These are phyloP conservation scores for Coemansia sp. DNA, from an alignment of 192 early-diverging fungal genomes.

Conservation along the genomic window DNA sequence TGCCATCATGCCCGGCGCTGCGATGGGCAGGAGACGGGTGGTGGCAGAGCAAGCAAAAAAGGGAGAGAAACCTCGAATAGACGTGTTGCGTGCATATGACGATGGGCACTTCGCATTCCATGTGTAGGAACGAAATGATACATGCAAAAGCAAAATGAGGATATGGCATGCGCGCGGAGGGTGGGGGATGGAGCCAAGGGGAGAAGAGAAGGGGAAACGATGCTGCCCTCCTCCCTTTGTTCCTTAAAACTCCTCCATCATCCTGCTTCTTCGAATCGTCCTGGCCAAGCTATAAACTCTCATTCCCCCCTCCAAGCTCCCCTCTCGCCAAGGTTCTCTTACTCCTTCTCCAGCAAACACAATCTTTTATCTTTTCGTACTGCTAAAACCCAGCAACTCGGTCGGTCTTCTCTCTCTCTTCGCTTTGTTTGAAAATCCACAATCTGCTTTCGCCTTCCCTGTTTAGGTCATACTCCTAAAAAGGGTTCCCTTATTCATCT, in stretches of 20 bases:
- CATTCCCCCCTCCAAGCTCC: not conserved
- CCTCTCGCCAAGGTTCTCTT: not conserved
- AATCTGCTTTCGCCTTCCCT: not conserved
- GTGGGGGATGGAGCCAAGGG: not conserved
- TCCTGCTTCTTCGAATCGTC: not conserved
- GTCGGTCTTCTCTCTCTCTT: not conserved
- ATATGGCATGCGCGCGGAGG: not conserved
- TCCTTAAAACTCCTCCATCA: slow-evolving; percentile 8
- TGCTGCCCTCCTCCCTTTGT: not conserved
- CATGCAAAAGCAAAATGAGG: not conserved
- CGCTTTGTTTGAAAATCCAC: slow-evolving; percentile 5
- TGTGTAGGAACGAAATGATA: not conserved
- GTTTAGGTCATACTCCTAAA: not conserved
- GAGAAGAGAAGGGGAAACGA: not conserved
- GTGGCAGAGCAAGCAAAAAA: not conserved
- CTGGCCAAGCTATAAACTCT: not conserved
- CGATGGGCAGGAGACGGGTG: not conserved
- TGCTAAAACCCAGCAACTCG: not conserved
- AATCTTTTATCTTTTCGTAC: not conserved
- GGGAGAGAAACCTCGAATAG: not conserved
- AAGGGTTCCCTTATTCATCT: slow-evolving; percentile 5
- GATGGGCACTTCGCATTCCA: not conserved
- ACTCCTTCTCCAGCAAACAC: not conserved
- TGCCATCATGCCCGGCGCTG: not conserved
- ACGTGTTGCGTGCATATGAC: not conserved